A percentile compares a stretch with the other conserved stretches of the same genome.
Conservation (phyloP, 2,329 filamentous ascomycete genomes). For the Chrysosphaeria jannelii region DNA sequence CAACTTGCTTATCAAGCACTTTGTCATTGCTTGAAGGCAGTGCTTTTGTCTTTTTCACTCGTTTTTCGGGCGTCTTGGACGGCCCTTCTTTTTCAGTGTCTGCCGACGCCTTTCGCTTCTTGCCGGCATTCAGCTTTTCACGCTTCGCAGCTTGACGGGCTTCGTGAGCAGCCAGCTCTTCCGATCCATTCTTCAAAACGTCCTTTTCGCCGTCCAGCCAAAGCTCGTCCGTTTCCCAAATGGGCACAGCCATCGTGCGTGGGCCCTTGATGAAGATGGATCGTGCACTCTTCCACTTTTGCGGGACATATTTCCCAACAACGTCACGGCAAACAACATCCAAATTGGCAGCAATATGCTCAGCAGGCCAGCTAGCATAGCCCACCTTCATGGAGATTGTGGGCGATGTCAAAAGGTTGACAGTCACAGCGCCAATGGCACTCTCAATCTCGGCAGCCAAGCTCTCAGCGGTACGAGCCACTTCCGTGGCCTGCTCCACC, state of each 20-base stretch:
- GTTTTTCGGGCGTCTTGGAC: too few relatives aligned
- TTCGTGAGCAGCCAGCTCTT: conserved; percentile 15
- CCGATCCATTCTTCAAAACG: conserved; percentile 27
- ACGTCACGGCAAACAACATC: conserved; percentile 37
- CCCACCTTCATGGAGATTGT: conserved; percentile 62
- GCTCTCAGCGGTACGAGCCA: conserved; percentile 25
- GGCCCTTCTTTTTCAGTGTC: conserved; percentile 8
- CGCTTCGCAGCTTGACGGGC: conserved; percentile 8
- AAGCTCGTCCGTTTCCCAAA: conserved; percentile 79
- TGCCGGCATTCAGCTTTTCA: conserved; percentile 27
- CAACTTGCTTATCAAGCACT: conserved; percentile 25
- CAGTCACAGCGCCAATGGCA: conserved; percentile 45
- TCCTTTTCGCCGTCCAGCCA: conserved; percentile 51
- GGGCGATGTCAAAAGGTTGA: conserved; percentile 48
- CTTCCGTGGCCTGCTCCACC: conserved; percentile 14
- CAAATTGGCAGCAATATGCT: conserved; percentile 57
- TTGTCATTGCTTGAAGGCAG: conserved; percentile 16
- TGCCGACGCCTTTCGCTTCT: conserved; percentile 26
- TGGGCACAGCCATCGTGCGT: conserved; percentile 64
- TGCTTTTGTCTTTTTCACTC: conserved; percentile 13
- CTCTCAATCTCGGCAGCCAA: conserved; percentile 59
- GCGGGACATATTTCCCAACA: conserved; percentile 51
- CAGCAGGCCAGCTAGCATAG: conserved; percentile 38
- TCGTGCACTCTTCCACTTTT: conserved; percentile 67
- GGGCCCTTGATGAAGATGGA: conserved; percentile 74